These are phyloP conservation scores for Phycomyces blakesleeanus DNA, from an alignment of 192 early-diverging fungal species.

Conservation along the genomic window DNA sequence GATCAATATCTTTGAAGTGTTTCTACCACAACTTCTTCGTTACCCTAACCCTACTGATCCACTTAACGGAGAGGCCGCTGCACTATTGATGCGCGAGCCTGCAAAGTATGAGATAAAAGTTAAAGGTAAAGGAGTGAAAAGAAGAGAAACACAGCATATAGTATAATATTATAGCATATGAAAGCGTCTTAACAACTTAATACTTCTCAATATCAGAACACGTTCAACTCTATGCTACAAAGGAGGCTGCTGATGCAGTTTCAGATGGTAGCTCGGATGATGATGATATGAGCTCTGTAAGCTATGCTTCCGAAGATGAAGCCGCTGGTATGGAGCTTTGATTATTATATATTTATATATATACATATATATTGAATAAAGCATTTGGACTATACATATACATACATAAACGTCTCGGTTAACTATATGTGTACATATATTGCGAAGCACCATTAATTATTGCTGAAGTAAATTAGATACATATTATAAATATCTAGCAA, in stretches of 20 bases:
- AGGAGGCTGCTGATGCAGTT: slow-evolving; percentile 80
- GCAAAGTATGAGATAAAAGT: slow-evolving; percentile 89
- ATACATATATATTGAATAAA: neutral
- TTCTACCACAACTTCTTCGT: slow-evolving; percentile 93
- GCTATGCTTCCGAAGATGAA: slow-evolving; percentile 77
- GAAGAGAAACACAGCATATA: no score
- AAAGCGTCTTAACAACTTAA: neutral
- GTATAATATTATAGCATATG: no score
- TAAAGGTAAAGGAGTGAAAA: slow-evolving; percentile 56
- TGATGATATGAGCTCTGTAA: slow-evolving; percentile 81
- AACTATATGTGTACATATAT: no score
- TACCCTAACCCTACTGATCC: slow-evolving; percentile 99
- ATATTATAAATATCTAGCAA: no score
- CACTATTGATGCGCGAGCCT: slow-evolving; percentile 93
- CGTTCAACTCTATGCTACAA: slow-evolving; percentile 76
- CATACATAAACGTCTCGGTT: no score
- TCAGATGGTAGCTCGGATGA: slow-evolving; percentile 60
- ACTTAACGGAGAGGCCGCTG: slow-evolving; percentile 97
- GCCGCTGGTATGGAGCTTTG: slow-evolving; percentile 80
- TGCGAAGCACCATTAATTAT: no score
- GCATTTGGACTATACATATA: neutral
- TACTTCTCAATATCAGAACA: slow-evolving; percentile 60
- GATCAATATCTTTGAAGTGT: slow-evolving; percentile 99
- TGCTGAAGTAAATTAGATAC: no score
- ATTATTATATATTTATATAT: neutral